A percentile compares a stretch with the other conserved stretches of the same genome.
Conservation (phyloP, 2,329 filamentous ascomycete genomes). For the Ascosphaera aggregata region DNA sequence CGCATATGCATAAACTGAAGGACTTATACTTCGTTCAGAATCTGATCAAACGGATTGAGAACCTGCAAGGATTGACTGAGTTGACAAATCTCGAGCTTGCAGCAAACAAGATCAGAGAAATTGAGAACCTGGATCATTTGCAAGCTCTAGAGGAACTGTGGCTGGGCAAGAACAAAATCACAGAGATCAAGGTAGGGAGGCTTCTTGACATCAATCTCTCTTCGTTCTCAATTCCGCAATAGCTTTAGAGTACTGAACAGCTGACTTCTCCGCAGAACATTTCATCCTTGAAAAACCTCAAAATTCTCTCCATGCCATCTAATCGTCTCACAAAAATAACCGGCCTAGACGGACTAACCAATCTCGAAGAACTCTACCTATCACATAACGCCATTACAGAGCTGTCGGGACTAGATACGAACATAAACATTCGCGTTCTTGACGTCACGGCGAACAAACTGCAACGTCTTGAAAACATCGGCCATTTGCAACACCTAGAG, state of each 20-base stretch:
- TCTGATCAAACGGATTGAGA: slow-evolving; percentile 74
- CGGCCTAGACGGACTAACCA: slow-evolving; percentile 47
- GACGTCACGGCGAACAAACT: slow-evolving; percentile 84
- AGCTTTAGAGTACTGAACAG: neutral
- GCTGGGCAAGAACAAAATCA: slow-evolving; percentile 94
- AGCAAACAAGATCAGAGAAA: slow-evolving; percentile 75
- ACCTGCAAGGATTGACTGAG: slow-evolving; percentile 48
- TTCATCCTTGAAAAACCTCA: slow-evolving; percentile 50
- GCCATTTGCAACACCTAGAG: slow-evolving; percentile 46
- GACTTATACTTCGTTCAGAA: slow-evolving; percentile 91
- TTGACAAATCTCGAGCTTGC: slow-evolving; percentile 73
- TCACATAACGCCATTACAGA: slow-evolving; percentile 78
- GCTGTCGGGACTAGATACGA: slow-evolving; percentile 47
- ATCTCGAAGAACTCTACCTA: slow-evolving; percentile 82
- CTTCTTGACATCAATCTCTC: neutral
- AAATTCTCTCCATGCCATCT: slow-evolving; percentile 81
- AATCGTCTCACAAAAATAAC: slow-evolving; percentile 67
- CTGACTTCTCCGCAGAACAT: slow-evolving; percentile 29
- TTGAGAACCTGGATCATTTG: slow-evolving; percentile 61
- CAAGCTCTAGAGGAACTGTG: slow-evolving; percentile 68
- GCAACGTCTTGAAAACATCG: slow-evolving; percentile 47
- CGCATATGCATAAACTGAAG: slow-evolving; percentile 50
- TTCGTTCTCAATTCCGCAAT: neutral
- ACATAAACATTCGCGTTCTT: slow-evolving; percentile 46
- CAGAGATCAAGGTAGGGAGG: slow-evolving; percentile 41